phyloP scores from a whole-genome alignment of 108 stramenopile genomes.

The Cyclotella kingstonii region DNA sequence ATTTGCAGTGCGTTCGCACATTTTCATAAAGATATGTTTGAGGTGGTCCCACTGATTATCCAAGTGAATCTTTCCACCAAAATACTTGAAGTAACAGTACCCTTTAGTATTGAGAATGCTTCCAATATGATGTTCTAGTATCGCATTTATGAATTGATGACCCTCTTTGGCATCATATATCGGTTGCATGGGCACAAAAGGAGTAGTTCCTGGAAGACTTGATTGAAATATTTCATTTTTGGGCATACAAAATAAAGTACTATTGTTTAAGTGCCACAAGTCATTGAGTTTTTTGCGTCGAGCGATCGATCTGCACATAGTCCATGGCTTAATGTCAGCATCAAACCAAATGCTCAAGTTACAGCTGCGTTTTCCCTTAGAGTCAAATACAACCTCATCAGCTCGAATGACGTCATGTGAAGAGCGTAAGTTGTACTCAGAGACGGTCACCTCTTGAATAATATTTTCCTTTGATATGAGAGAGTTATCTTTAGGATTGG shows the following conservation, averaged over 20 bases:
- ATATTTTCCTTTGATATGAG: not conserved
- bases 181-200: constrained; percentile 26
- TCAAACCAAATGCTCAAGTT: constrained; percentile 34
- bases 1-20: not conserved
- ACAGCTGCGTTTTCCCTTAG: constrained; percentile 25
- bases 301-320: not conserved
- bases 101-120: constrained; percentile 1
- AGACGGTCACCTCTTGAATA: constrained; percentile 7
- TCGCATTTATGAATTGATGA: constrained; percentile 11
- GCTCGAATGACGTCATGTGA: constrained; percentile 5
- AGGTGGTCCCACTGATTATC: not conserved
- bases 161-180: constrained; percentile 14
- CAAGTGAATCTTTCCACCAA: no score
- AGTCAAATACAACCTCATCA: constrained; percentile 28
- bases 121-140: constrained; percentile 14
- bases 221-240: constrained; percentile 19
- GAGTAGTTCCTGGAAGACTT: constrained; percentile 5
- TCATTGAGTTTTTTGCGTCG: constrained; percentile 9
- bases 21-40: not conserved
- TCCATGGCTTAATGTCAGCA: constrained; percentile 3
- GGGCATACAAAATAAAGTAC: constrained; percentile 21
- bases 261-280: not conserved
- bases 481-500: not conserved
- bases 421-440: constrained; percentile 2
- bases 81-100: not conserved